phyloP scores from a whole-genome alignment of 2,329 filamentous ascomycete species.

The Microdochium trichocladiopsis region DNA sequence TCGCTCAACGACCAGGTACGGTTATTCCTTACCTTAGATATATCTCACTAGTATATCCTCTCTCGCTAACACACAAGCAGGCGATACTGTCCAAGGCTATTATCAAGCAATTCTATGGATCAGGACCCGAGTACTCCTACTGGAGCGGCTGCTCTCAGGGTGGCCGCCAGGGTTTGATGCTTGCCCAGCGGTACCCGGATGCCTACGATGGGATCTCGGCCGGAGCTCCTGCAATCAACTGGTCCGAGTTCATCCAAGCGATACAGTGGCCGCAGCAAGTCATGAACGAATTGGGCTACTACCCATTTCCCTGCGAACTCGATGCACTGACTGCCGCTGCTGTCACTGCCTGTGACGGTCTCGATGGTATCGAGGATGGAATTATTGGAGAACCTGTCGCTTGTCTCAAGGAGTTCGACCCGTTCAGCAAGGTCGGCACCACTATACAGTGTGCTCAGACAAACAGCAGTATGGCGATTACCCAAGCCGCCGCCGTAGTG shows the following conservation, averaged over 20 bases:
- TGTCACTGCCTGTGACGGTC: slow-evolving; percentile 21
- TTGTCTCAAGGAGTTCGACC: slow-evolving; percentile 18
- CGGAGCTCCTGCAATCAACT: slow-evolving; percentile 9
- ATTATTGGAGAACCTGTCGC: slow-evolving; percentile 28
- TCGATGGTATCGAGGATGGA: slow-evolving; percentile 29
- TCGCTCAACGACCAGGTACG: neutral
- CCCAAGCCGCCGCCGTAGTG: slow-evolving; percentile 2
- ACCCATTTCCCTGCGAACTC: slow-evolving; percentile 25
- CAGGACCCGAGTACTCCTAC: slow-evolving; percentile 30
- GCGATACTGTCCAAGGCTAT: slow-evolving; percentile 24
- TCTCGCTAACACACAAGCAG: neutral
- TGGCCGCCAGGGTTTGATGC: slow-evolving; percentile 40
- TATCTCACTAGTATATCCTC: neutral
- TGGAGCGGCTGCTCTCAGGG: slow-evolving; percentile 44
- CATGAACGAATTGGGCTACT: slow-evolving; percentile 7
- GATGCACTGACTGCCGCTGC: slow-evolving; percentile 17
- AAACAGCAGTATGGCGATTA: slow-evolving; percentile 1
- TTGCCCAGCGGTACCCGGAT: slow-evolving; percentile 37
- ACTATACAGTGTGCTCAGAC: neutral
- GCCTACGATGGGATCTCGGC: slow-evolving; percentile 43
- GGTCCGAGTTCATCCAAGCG: slow-evolving; percentile 16
- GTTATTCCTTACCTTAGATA: neutral
- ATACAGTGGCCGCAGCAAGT: slow-evolving; percentile 16
- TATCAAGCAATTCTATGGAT: slow-evolving; percentile 32
- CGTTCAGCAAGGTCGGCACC: slow-evolving; percentile 3